Evolutionary conservation across 2,329 filamentous ascomycete species (phyloP), one percentile per base, ranked within the genome.

Genomic region (Penicillium brevicompactum): DNA sequence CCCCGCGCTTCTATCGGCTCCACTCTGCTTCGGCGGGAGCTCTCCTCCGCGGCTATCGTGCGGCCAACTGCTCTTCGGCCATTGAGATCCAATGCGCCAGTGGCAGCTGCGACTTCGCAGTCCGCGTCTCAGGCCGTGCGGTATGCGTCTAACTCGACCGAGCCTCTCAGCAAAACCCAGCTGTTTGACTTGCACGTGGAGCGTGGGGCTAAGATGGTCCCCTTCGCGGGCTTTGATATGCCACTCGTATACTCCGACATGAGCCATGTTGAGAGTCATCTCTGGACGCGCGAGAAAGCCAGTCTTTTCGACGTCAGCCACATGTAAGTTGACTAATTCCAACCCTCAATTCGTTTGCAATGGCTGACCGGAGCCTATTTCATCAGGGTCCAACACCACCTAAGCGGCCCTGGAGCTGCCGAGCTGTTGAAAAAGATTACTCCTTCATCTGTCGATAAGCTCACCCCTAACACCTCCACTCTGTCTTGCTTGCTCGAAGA

Each of bases 301-400:
- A 96, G 92, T 61, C 79, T 99, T 61, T 99, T 99, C 70, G 94
- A 99, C 75, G 94, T 97, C 51, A 89, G 89, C 72, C 94, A 97
- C 78, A 97, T 97, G 93, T 92, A 88, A 60, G 76, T 69, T 0
- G 11, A 22, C 14, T 30, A 14, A n/a, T 27, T 14, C 11, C 5
- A 9, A 30, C 8, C 3, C 21, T 34, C 30, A 47, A 31, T 13
- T 3, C 32, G 18, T 30, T 27, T 13, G 30, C 41, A 60, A 58
- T 56, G 45, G 45, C 56, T 66, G 53, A 66, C 22, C 7, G 3
- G 42, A 11, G 34, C 49, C 27, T 21, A 5, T 27, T 27, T 27
- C 24, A 5, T 8, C 24, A 85, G 83, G 83, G 84, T 87, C 51
- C 92, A 96, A 78, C 92, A 96, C 74, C 84, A 87, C 63, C 86